These are phyloP conservation scores for Starmera dryadoides DNA, from an alignment of 805 yeast species.

Conservation along the genomic window DNA sequence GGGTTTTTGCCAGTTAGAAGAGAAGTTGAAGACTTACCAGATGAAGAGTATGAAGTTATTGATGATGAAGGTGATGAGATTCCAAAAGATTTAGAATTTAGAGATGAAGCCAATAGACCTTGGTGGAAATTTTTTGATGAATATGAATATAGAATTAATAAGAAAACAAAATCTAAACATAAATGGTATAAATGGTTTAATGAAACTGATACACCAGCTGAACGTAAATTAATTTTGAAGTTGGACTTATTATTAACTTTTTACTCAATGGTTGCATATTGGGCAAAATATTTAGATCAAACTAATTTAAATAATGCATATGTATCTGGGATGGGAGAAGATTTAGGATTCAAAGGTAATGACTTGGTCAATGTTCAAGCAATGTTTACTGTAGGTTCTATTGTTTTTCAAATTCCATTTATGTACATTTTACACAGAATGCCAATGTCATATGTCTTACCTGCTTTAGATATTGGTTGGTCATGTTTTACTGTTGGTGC, in stretches of 20 bases:
- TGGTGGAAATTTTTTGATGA: conserved; percentile 56
- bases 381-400: conserved; percentile 52
- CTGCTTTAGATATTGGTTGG: conserved; percentile 42
- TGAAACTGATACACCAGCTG: conserved; percentile 24
- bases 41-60: too few relatives aligned
- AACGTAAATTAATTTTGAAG: conserved; percentile 39
- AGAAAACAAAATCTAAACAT: conserved; percentile 9
- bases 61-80: conserved; percentile 3
- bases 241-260: conserved; percentile 49
- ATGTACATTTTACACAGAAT: conserved; percentile 49
- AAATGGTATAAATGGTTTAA: conserved; percentile 28
- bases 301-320: conserved; percentile 61
- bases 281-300: conserved; percentile 62
- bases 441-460: conserved; percentile 40
- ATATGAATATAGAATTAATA: conserved; percentile 45
- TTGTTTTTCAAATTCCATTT: conserved; percentile 61
- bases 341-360: conserved; percentile 51
- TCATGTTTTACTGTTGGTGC: not conserved
- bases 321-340: conserved; percentile 56
- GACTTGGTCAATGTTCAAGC: conserved; percentile 58
- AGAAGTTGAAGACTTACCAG: conserved; percentile 15
- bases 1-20: conserved; percentile 23
- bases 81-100: too few relatives aligned
- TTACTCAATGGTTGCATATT: conserved; percentile 53
- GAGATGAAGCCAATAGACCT: conserved; percentile 44